Percentiles rank a stretch among this genome's conserved stretches.
Conservation (phyloP, 78 protist species). For the Protostelium mycophagum region DNA sequence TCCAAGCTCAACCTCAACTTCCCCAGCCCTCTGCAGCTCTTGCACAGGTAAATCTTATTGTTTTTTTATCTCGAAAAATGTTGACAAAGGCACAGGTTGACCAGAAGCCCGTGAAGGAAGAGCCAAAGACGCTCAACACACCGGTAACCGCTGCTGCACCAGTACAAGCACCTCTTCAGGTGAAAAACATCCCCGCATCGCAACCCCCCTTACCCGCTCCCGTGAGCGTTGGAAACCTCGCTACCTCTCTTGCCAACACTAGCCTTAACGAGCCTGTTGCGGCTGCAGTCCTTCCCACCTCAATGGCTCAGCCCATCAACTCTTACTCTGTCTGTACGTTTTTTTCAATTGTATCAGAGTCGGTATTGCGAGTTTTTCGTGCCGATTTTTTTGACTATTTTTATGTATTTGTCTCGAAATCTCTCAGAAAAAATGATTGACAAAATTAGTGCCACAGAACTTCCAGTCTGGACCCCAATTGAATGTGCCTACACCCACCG, state of each 20-base stretch:
- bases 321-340: not conserved
- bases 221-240: not conserved
- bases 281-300: not conserved
- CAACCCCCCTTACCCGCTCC: not conserved
- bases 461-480: no score
- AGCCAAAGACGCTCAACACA: not conserved
- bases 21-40: not conserved
- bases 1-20: not conserved
- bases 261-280: not conserved
- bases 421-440: not conserved
- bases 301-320: not conserved
- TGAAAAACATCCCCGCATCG: no score
- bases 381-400: not conserved
- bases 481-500: no score
- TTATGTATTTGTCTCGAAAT: not conserved
- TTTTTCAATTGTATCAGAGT: not conserved
- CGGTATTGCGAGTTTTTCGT: not conserved
- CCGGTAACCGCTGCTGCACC: not conserved
- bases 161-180: no score
- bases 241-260: not conserved
- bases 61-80: no score
- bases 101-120: not conserved
- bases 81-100: no score
- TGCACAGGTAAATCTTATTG: not conserved
- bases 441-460: no score